These are phyloP conservation scores for Emmonsia crescens DNA, from an alignment of 2,329 filamentous ascomycete species.

Conservation along the genomic window DNA sequence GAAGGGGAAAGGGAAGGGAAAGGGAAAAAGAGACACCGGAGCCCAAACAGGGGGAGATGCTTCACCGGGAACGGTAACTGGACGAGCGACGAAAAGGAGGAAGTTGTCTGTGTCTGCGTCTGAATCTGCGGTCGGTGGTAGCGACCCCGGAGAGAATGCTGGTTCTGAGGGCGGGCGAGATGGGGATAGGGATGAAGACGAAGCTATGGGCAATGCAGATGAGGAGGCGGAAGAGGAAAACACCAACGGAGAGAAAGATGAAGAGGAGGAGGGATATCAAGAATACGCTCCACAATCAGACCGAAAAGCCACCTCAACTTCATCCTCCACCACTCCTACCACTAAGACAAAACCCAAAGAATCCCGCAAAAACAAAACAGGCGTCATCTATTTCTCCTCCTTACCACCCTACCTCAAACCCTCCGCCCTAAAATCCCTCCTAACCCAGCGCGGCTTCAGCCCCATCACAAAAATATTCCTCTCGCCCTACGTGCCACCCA, in stretches of 20 bases:
- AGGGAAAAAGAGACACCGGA: neutral
- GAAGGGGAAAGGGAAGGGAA: neutral
- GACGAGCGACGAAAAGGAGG: slow-evolving; percentile 45
- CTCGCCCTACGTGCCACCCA: slow-evolving; percentile 25
- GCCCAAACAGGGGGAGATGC: neutral
- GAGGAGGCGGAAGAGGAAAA: neutral
- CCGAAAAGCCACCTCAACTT: slow-evolving; percentile 10
- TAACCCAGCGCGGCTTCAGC: slow-evolving; percentile 31
- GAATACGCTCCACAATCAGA: slow-evolving; percentile 1
- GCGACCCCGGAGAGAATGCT: slow-evolving; percentile 12
- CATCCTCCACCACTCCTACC: slow-evolving; percentile 12
- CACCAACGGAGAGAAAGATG: neutral
- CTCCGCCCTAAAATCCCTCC: slow-evolving; percentile 33
- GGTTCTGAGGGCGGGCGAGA: slow-evolving; percentile 9
- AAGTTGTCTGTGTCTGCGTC: slow-evolving; percentile 39
- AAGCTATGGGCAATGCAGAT: neutral
- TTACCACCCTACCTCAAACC: slow-evolving; percentile 39
- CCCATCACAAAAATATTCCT: slow-evolving; percentile 37
- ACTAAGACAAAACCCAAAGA: slow-evolving; percentile 10
- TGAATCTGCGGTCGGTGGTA: slow-evolving; percentile 4
- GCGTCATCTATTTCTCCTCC: slow-evolving; percentile 36
- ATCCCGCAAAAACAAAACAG: slow-evolving; percentile 24
- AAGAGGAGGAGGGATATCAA: slow-evolving; percentile 3
- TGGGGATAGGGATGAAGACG: neutral
- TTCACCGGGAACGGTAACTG: slow-evolving; percentile 14